Evolutionary conservation across 768 basidiomycete genomes (phyloP).

Genomic region (Podaxis carcinomalis): DNA sequence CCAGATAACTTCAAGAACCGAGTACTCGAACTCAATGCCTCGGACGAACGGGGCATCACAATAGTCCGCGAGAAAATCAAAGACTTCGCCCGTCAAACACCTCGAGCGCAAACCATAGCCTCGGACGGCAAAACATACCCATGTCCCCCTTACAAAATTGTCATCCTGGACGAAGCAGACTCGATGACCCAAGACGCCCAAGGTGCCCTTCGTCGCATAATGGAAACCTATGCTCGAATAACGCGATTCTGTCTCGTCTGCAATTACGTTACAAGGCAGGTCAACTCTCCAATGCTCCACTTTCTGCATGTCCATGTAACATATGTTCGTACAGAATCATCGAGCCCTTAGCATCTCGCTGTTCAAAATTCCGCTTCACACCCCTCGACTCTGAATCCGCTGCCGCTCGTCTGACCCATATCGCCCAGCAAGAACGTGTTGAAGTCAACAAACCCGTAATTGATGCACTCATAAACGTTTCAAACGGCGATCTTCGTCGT

Average conservation of each 20-base stretch:
- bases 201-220: conserved; percentile 93
- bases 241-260: conserved; percentile 98
- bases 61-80: conserved; percentile 99
- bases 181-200: conserved; percentile 99
- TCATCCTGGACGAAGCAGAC: conserved; percentile 98
- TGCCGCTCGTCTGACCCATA: conserved; percentile 68
- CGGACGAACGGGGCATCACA: conserved; percentile 95
- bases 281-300: not conserved
- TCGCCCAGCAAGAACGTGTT: conserved; percentile 75
- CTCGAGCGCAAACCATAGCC: conserved; percentile 68
- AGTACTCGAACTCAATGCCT: conserved; percentile 96
- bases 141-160: conserved; percentile 97
- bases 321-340: conserved; percentile 66
- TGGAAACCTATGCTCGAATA: conserved; percentile 98
- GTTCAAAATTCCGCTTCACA: conserved; percentile 98
- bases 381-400: conserved; percentile 82
- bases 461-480: conserved; percentile 69
- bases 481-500: conserved; percentile 90
- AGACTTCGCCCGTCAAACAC: conserved; percentile 91
- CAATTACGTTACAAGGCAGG: conserved; percentile 96
- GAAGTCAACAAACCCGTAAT: conserved; percentile 55
- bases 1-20: conserved; percentile 92
- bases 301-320: not conserved
- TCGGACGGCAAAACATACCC: conserved; percentile 85
- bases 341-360: conserved; percentile 96